Conservation (phyloP, 2,329 filamentous ascomycete genomes). For the Davidsoniella neocaledoniae region DNA sequence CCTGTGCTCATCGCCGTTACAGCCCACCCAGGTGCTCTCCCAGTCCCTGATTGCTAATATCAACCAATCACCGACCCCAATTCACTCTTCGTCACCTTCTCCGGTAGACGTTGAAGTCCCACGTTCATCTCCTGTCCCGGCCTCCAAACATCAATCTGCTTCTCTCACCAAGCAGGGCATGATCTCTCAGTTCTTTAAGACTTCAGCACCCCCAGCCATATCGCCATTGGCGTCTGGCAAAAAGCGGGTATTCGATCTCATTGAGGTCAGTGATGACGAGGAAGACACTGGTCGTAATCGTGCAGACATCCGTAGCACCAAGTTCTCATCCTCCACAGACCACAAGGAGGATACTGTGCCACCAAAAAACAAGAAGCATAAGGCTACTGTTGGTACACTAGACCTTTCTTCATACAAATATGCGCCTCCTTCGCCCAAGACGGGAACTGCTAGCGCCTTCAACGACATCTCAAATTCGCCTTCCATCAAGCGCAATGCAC, state of each 20-base stretch:
- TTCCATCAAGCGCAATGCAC: background rate
- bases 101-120: slow-evolving; percentile 51
- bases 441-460: slow-evolving; percentile 1
- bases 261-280: slow-evolving; percentile 29
- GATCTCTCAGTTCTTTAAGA: slow-evolving; percentile 18
- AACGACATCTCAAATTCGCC: background rate
- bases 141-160: background rate
- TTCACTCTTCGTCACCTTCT: slow-evolving; percentile 26
- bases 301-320: slow-evolving; percentile 46
- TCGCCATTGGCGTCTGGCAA: background rate
- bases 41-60: slow-evolving; percentile 4
- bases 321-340: slow-evolving; percentile 21
- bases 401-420: slow-evolving; percentile 11
- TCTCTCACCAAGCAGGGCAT: slow-evolving; percentile 20
- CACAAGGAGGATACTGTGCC: background rate
- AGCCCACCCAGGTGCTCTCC: slow-evolving; percentile 30
- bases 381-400: slow-evolving; percentile 2
- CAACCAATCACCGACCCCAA: slow-evolving; percentile 13
- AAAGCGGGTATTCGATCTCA: slow-evolving; percentile 13
- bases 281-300: slow-evolving; percentile 41
- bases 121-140: slow-evolving; percentile 58
- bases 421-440: slow-evolving; percentile 8
- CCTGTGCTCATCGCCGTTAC: slow-evolving; percentile 26
- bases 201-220: background rate
- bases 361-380: slow-evolving; percentile 4